Base-by-base conservation (phyloP, 768 basidiomycete genomes). In the Amylocystis lapponica region DNA sequence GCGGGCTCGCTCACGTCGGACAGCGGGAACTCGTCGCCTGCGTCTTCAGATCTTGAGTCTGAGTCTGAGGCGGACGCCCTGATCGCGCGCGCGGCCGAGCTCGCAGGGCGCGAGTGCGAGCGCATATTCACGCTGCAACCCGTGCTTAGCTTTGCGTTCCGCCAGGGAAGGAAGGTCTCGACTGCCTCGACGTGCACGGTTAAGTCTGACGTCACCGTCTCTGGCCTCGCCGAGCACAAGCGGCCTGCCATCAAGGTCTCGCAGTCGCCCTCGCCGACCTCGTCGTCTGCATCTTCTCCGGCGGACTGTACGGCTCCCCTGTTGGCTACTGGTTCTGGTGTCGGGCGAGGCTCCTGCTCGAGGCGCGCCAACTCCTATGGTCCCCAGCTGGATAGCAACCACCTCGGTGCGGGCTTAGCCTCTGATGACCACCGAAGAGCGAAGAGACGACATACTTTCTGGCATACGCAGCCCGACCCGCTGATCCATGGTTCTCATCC, bases 1-100 rank as follows among this genome's bases (percentile, higher is more conserved):
- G 67, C 79, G 54, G 76, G 72, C 44, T 82, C 78, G 21, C 63
- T 83, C 35, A 73, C 74, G n/a, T 57, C 54, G 38, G 52, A 54
- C 47, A 56, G 58, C 42, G 52, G 51, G 1, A 54, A 49, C 11
- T 54, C 59, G 16, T 57, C 59, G 17, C 52, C 59, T 3, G 48
- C 48, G 29, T 55, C 53, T 5, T 44, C 51, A 27, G 41, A 16
- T 17, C 27, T 23, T 13, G 51, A 51, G 1, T n/a, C n/a, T n/a
- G 57, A 51, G 5, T 48, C 26, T 41, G 57, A 60, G 33, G 45
- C 48, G 20, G 58, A 55, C 27, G 39, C 46, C 26, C 41, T 51
- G 35, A 54, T 55, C 20, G 39, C 36, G 30, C 35, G 33, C 11
- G 14, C 27, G 4, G 23, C 43, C 2, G 51, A 45, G n/a, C n/a